These are phyloP conservation scores for Chenopodium suecicum DNA, from an alignment of 148 eudicot species.

Conservation along the genomic window DNA sequence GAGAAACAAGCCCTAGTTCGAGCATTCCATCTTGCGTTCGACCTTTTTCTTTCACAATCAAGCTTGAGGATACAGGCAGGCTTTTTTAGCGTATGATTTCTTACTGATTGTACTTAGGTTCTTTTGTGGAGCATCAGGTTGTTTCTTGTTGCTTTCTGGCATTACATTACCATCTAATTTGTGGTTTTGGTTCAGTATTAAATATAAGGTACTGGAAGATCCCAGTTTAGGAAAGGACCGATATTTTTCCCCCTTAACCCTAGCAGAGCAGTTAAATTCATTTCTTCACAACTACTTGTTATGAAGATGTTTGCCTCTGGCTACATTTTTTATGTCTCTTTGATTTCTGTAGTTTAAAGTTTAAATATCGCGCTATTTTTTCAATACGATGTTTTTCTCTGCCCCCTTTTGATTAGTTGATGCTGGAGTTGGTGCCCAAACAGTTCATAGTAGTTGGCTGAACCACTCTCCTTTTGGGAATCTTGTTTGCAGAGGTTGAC, in stretches of 20 bases:
- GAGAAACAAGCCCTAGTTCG: constrained; percentile 29
- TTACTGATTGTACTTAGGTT: constrained; percentile 33
- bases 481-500: constrained; percentile 11
- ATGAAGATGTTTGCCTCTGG: constrained; percentile 27
- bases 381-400: background rate
- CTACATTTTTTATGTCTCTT: constrained; percentile 8
- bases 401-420: background rate
- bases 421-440: background rate
- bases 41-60: constrained; percentile 27
- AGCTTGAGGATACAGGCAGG: constrained; percentile 50
- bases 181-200: constrained; percentile 47
- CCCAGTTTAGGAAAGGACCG: constrained; percentile 33
- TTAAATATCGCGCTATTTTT: background rate
- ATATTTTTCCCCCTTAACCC: constrained; percentile 2
- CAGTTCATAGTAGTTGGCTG: constrained; percentile 12
- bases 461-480: background rate
- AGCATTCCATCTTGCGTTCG: constrained; percentile 19
- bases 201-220: constrained; percentile 39
- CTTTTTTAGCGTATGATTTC: constrained; percentile 33
- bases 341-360: constrained; percentile 14
- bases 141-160: constrained; percentile 36
- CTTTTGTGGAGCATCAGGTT: constrained; percentile 39
- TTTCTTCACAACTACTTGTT: constrained; percentile 27
- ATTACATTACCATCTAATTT: constrained; percentile 34
- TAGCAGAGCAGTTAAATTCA: constrained; percentile 25